These are phyloP conservation scores for Globisporangium acanthophoron DNA, from an alignment of 352 stramenopile species.

Conservation along the genomic window DNA sequence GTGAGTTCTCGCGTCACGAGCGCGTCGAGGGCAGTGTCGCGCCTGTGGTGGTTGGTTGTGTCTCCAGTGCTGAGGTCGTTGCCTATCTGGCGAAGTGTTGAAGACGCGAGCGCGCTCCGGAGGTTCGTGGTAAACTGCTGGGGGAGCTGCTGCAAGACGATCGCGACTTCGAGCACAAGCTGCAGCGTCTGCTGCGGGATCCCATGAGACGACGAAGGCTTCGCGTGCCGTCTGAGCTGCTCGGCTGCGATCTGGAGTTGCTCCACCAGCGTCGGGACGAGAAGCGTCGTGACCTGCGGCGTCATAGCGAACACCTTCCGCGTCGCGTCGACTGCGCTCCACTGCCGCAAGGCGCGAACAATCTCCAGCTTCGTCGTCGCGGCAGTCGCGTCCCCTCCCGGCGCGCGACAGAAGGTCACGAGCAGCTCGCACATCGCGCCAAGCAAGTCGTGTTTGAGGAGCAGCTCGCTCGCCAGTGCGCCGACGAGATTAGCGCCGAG, in stretches of 20 bases:
- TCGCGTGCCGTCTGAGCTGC: background rate
- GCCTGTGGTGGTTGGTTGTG: background rate
- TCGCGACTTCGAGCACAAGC: background rate
- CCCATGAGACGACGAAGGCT: background rate
- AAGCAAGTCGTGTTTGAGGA: background rate
- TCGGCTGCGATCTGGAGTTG: background rate
- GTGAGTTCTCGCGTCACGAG: slow-evolving; percentile 4
- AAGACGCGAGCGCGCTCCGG: background rate
- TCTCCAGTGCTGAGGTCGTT: background rate
- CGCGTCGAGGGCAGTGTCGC: slow-evolving; percentile 6
- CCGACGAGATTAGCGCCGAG: background rate
- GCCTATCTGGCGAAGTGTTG: background rate
- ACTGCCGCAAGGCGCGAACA: slow-evolving; percentile 6
- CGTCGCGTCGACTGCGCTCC: slow-evolving; percentile 4
- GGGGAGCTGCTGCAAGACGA: background rate
- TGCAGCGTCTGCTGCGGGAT: background rate
- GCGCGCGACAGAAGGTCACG: background rate
- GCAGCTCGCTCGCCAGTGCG: slow-evolving; percentile 3
- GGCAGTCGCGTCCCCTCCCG: background rate
- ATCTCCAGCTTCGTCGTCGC: slow-evolving; percentile 4
- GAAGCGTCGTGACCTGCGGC: background rate
- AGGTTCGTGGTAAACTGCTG: background rate
- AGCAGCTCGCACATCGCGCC: slow-evolving; percentile 1
- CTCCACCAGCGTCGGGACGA: slow-evolving; percentile 1
- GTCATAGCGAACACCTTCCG: background rate